These are phyloP conservation scores for Hyparrhenia diplandra DNA, from an alignment of 176 grass and related monocot genomes.

Conservation along the genomic window DNA sequence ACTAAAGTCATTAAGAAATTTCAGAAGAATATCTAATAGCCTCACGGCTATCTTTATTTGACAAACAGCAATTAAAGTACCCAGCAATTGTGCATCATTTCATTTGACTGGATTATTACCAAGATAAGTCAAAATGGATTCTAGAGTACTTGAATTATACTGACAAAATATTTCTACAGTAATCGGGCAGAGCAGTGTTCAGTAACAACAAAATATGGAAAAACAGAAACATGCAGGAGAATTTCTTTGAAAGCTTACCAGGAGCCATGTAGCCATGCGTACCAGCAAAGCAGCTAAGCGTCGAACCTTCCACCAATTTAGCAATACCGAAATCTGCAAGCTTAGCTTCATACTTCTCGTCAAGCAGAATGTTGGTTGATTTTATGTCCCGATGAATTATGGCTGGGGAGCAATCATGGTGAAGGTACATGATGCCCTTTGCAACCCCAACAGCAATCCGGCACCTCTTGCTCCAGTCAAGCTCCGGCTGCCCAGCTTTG, in stretches of 20 bases:
- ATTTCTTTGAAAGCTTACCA: constrained; percentile 40
- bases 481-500: constrained; percentile 38
- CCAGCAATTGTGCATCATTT: not conserved
- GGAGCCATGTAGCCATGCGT: constrained; percentile 77
- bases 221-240: not conserved
- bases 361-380: constrained; percentile 70
- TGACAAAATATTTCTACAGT: not conserved
- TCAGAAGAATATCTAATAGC: not conserved
- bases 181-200: not conserved
- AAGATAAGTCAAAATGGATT: not conserved
- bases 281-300: constrained; percentile 59
- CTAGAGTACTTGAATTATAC: not conserved
- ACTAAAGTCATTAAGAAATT: not conserved
- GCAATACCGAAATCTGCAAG: constrained; percentile 80
- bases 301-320: constrained; percentile 55
- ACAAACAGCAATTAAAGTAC: not conserved
- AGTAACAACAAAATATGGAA: not conserved
- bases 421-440: constrained; percentile 84
- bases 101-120: not conserved
- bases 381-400: constrained; percentile 87
- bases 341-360: constrained; percentile 61
- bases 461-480: constrained; percentile 65
- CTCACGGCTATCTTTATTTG: not conserved
- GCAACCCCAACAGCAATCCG: constrained; percentile 63
- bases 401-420: constrained; percentile 63